Conservation (phyloP, 2,329 filamentous ascomycete species). For the Akanthomyces dipterigenus region DNA sequence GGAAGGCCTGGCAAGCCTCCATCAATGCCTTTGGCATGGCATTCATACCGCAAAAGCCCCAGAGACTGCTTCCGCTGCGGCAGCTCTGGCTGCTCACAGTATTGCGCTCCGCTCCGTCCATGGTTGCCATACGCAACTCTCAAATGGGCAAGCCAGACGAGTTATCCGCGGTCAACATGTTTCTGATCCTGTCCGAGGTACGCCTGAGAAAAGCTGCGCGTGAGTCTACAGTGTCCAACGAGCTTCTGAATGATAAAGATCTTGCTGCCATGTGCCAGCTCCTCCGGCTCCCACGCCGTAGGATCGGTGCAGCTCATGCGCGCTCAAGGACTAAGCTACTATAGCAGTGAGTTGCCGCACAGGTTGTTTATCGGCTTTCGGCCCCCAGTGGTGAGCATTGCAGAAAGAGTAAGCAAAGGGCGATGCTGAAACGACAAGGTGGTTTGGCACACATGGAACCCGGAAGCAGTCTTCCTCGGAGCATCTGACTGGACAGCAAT, state of each 20-base stretch:
- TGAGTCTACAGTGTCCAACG: background rate
- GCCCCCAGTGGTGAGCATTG: constrained; percentile 16
- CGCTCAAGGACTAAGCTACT: constrained; percentile 23
- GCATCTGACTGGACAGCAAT: constrained; percentile 22
- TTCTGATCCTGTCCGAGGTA: constrained; percentile 26
- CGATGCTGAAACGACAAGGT: background rate
- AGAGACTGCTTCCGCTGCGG: background rate
- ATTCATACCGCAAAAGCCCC: constrained; percentile 19
- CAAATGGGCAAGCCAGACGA: constrained; percentile 21
- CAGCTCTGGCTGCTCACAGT: background rate
- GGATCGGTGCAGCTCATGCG: constrained; percentile 29
- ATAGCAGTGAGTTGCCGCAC: constrained; percentile 27
- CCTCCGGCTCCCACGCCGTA: constrained; percentile 25
- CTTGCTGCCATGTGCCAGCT: constrained; percentile 17
- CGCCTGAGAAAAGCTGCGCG: background rate
- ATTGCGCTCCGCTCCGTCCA: background rate
- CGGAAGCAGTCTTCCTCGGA: constrained; percentile 26
- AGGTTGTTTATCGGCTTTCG: constrained; percentile 33
- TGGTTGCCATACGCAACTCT: constrained; percentile 17
- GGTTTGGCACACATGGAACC: constrained; percentile 19
- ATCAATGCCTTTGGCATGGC: constrained; percentile 27
- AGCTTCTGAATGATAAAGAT: background rate
- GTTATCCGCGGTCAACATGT: constrained; percentile 29
- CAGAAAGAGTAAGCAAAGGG: background rate
- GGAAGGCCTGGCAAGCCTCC: constrained; percentile 21